Conservation (phyloP, 192 early-diverging fungal genomes). For the Coemansia furcata region DNA sequence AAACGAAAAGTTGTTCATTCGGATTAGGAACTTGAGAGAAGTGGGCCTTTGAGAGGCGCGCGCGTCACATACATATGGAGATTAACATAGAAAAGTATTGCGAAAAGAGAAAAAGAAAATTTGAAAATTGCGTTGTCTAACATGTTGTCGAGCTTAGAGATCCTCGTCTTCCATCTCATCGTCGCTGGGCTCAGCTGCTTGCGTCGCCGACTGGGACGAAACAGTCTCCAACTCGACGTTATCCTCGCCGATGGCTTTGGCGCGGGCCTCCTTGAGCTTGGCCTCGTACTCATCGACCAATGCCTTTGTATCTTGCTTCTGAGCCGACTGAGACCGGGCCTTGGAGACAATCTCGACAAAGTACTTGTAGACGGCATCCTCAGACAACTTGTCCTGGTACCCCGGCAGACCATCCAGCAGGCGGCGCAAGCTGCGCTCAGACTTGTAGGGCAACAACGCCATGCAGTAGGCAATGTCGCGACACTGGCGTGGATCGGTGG, state of each 20-base stretch:
- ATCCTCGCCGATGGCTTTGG: constrained; percentile 65
- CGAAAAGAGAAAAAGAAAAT: background rate
- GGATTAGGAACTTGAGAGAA: no score
- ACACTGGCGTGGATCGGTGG: constrained; percentile 71
- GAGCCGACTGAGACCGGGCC: constrained; percentile 53
- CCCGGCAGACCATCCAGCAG: constrained; percentile 78
- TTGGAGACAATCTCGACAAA: constrained; percentile 86
- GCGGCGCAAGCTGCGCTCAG: constrained; percentile 82
- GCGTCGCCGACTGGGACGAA: constrained; percentile 1
- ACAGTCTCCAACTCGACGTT: constrained; percentile 34
- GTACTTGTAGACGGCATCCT: constrained; percentile 77
- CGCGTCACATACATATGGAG: no score
- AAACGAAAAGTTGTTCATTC: no score
- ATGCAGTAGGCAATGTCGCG: constrained; percentile 93
- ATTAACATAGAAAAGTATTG: background rate
- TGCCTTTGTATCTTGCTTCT: constrained; percentile 76
- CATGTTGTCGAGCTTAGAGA: background rate
- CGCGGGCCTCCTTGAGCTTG: constrained; percentile 71
- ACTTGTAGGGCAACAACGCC: constrained; percentile 82
- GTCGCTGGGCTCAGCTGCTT: constrained; percentile 8
- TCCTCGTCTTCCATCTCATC: constrained; percentile 18
- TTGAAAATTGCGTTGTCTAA: background rate
- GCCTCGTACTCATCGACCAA: constrained; percentile 83
- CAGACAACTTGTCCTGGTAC: constrained; percentile 92
- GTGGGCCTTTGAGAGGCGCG: no score